phyloP scores from a whole-genome alignment of 345 rosid species.

The Psidium friedrichsthalianum region DNA sequence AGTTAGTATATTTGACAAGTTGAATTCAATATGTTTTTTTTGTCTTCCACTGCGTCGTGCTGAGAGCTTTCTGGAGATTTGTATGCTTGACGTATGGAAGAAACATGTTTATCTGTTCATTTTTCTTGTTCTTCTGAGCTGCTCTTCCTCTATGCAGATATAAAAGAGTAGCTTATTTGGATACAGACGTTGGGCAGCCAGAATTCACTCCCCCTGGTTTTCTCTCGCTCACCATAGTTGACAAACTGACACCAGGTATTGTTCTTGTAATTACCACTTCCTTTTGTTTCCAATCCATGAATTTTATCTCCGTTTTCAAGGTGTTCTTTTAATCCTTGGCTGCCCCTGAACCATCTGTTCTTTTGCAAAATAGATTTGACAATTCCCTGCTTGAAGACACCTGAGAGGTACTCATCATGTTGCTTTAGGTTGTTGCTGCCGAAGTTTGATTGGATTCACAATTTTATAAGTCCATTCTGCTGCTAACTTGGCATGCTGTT shows the following conservation, averaged over 20 bases:
- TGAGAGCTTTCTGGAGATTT: background rate
- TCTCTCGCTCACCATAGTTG: constrained; percentile 67
- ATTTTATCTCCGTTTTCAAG: background rate
- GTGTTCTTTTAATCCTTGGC: no score
- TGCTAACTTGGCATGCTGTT: background rate
- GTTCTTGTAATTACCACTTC: background rate
- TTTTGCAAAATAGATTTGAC: constrained; percentile 45
- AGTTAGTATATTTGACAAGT: background rate
- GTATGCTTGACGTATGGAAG: background rate
- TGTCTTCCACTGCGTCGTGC: background rate
- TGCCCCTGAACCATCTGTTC: background rate
- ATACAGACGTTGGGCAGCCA: constrained; percentile 93
- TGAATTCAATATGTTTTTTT: background rate
- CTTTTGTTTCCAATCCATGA: background rate
- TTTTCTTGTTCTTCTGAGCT: background rate
- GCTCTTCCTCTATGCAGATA: constrained; percentile 35
- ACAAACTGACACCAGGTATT: constrained; percentile 51
- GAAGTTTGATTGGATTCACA: background rate
- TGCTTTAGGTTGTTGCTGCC: background rate
- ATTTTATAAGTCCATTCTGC: background rate
- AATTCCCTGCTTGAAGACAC: constrained; percentile 85
- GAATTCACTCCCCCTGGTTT: constrained; percentile 90
- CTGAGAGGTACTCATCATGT: constrained; percentile 50
- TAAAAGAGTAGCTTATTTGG: constrained; percentile 74
- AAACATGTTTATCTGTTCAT: background rate